Conservation (phyloP, 495 filamentous ascomycete species). For the Haplographium delicatum region DNA sequence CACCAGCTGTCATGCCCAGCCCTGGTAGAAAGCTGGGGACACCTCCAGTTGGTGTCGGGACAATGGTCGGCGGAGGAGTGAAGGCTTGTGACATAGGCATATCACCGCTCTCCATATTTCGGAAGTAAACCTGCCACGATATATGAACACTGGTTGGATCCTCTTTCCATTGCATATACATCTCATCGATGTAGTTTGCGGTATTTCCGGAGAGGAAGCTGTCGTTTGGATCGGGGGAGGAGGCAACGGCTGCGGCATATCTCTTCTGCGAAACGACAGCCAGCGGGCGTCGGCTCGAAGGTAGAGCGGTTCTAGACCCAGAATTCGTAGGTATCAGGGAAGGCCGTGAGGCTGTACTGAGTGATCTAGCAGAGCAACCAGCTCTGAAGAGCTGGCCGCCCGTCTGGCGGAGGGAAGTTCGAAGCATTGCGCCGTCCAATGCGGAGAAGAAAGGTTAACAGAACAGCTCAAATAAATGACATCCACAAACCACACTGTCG, state of each 20-base stretch:
- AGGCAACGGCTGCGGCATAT: slow-evolving; percentile 38
- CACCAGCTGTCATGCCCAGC: slow-evolving; percentile 56
- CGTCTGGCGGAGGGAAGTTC: slow-evolving; percentile 42
- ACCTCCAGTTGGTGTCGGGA: slow-evolving; percentile 73
- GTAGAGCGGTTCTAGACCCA: slow-evolving; percentile 12
- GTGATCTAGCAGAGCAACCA: slow-evolving; percentile 44
- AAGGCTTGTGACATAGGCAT: slow-evolving; percentile 98
- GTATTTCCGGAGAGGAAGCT: slow-evolving; percentile 92
- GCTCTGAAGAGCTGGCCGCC: slow-evolving; percentile 47
- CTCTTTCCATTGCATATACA: slow-evolving; percentile 96
- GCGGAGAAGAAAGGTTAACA: slow-evolving; percentile 6
- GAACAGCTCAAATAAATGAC: slow-evolving; percentile 1
- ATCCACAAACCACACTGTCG: slow-evolving; percentile 5
- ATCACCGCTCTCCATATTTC: slow-evolving; percentile 95
- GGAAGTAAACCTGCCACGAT: slow-evolving; percentile 99
- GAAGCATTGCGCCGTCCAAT: slow-evolving; percentile 43
- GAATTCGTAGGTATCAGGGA: slow-evolving; percentile 29
- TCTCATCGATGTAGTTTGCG: slow-evolving; percentile 98
- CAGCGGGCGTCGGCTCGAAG: slow-evolving; percentile 42
- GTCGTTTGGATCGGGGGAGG: slow-evolving; percentile 72
- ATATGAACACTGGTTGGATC: slow-evolving; percentile 92
- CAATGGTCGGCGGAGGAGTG: slow-evolving; percentile 86
- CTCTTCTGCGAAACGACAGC: slow-evolving; percentile 44
- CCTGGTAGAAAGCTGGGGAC: slow-evolving; percentile 71
- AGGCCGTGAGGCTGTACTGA: slow-evolving; percentile 40